Conservation (phyloP, 192 early-diverging fungal genomes). For the Phycomyces nitens region DNA sequence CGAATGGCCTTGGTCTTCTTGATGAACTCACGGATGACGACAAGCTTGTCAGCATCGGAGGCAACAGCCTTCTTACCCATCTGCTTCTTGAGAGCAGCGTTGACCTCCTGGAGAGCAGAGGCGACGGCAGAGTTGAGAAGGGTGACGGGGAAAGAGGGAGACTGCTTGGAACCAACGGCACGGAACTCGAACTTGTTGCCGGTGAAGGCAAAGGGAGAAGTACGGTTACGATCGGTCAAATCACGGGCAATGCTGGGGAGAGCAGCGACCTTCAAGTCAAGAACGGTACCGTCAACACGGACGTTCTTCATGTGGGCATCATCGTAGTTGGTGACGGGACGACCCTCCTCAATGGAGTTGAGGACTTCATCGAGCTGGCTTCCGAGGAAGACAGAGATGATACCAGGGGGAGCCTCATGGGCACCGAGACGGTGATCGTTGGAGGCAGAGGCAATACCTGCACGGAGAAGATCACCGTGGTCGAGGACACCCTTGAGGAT, state of each 20-base stretch:
- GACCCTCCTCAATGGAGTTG: constrained; percentile 82
- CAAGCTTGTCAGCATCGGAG: constrained; percentile 84
- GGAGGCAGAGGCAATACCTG: constrained; percentile 85
- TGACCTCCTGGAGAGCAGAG: constrained; percentile 71
- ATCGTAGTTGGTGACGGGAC: constrained; percentile 75
- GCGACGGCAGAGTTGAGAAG: constrained; percentile 92
- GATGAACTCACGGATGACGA: constrained; percentile 85
- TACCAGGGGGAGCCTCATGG: constrained; percentile 94
- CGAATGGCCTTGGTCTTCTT: constrained; percentile 76
- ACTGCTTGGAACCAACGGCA: constrained; percentile 97
- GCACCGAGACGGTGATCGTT: constrained; percentile 99
- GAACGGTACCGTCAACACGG: constrained; percentile 87
- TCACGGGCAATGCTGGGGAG: constrained; percentile 92
- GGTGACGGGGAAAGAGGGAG: constrained; percentile 92
- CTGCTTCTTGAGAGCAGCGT: constrained; percentile 69
- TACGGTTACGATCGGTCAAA: constrained; percentile 99
- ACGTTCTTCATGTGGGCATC: constrained; percentile 71
- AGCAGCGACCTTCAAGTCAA: constrained; percentile 92
- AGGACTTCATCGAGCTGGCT: constrained; percentile 94
- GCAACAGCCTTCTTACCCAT: constrained; percentile 78
- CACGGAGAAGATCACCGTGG: constrained; percentile 87
- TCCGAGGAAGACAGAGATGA: constrained; percentile 95
- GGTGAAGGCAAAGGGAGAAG: constrained; percentile 98
- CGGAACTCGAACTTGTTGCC: constrained; percentile 99
- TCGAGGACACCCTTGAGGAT: constrained; percentile 88